Base-by-base conservation (phyloP, 2,329 filamentous ascomycete species). In the Coniochaeta ligniaria region DNA sequence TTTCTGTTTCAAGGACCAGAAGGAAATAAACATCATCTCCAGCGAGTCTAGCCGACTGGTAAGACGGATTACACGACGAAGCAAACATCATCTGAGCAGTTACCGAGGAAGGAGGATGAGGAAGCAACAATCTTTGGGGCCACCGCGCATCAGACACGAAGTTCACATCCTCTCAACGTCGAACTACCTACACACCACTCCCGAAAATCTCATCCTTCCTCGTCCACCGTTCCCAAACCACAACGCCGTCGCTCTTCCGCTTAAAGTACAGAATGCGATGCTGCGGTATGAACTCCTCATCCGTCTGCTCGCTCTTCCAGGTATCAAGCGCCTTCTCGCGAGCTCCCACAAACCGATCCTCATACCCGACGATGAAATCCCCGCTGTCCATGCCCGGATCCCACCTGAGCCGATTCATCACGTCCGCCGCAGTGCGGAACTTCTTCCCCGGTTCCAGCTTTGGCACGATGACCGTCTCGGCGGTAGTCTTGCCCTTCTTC, bases 231-330 rank as follows among this genome's bases (percentile, higher is more conserved):
- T 87, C 83, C 84, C 85, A 87, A 4, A 86, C 74, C n/a, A 81
- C 70, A 5, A 68, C 69, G 0, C 76, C 76, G 62, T 83, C 82
- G 60, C 76, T 80, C 68, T 71, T 78, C 12, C 79, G 75, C 70
- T 79, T 83, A 67, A 88, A 87, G 69, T 85, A 87, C 60, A 85
- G 68, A 63, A 88, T 84, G 17, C 85, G 76, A 66, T 87, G 84
- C 71, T 87, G 83, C 7, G 85, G 85, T 60, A 88, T 87, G 66
- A 86, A 88, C 70, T 88, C 85, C 62, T 87, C 83, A 64, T 87
- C 81, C 35, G 84, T 86, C 70, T 83, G 80, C 66, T 87, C 84
- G 17, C 74, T 76, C 73, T 83, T 85, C 85, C 85, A 88, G 33
- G 76, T 72, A 58, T 79, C 79, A 6, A 87, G 70, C 1, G 76